Evolutionary conservation across 2,329 filamentous ascomycete species (phyloP).

Genomic region (Plectosphaerella sp.): DNA sequence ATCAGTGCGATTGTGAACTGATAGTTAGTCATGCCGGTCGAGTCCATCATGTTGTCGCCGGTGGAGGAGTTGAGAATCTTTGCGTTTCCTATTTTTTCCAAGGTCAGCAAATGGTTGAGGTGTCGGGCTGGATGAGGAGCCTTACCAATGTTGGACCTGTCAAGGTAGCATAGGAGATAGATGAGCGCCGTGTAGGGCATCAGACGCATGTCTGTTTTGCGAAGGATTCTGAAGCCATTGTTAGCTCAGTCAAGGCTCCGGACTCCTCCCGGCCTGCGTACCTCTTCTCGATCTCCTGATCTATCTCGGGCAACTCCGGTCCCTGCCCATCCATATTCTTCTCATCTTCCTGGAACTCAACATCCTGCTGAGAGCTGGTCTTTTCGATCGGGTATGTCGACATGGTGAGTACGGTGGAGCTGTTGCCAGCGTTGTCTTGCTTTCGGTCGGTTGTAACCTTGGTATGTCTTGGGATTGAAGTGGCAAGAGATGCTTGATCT

Average conservation of each 20-base stretch:
- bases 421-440: not conserved
- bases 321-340: not conserved
- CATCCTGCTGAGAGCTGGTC: not conserved
- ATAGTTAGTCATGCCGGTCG: constrained; percentile 56
- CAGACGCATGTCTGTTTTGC: constrained; percentile 60
- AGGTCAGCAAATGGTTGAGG: not conserved
- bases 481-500: too few species aligned
- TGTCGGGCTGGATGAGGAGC: not conserved
- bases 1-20: constrained; percentile 57
- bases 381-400: not conserved
- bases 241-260: not conserved
- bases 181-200: constrained; percentile 59
- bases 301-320: not conserved
- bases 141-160: constrained; percentile 62
- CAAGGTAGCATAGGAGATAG: constrained; percentile 62
- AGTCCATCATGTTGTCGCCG: constrained; percentile 56
- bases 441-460: too few species aligned
- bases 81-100: constrained; percentile 43
- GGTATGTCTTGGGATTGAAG: too few species aligned
- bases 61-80: constrained; percentile 60
- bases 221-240: constrained; percentile 25
- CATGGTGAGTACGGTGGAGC: not conserved
- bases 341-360: not conserved
- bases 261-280: not conserved
- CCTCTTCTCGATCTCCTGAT: not conserved